A percentile compares a stretch with the other conserved stretches of the same genome.
These are phyloP conservation scores for Yamadazyma takamatsuzukensis DNA, from an alignment of 805 yeast genomes.

Conservation along the genomic window DNA sequence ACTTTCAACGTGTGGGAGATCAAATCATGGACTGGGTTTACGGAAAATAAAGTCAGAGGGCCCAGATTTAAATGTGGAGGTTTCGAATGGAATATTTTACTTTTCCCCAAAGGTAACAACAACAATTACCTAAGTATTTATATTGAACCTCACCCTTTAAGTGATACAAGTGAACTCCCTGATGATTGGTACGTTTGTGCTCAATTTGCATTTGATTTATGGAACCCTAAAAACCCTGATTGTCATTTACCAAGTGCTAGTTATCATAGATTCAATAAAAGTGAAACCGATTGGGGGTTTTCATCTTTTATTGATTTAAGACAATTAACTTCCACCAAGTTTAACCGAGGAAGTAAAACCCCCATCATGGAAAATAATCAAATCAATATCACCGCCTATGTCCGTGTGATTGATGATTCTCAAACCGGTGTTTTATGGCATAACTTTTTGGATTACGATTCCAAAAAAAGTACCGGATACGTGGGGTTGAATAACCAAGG, in stretches of 20 bases:
- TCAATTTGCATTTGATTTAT: constrained; percentile 78
- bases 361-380: constrained; percentile 50
- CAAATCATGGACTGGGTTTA: constrained; percentile 42
- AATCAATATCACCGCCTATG: constrained; percentile 71
- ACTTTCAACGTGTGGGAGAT: constrained; percentile 48
- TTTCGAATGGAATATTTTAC: constrained; percentile 62
- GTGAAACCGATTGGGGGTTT: constrained; percentile 96
- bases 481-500: constrained; percentile 96
- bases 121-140: constrained; percentile 62
- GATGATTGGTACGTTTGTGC: constrained; percentile 86
- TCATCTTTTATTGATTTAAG: constrained; percentile 64
- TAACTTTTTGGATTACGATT: constrained; percentile 77
- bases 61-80: constrained; percentile 55
- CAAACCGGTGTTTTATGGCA: constrained; percentile 94
- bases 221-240: constrained; percentile 72
- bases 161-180: constrained; percentile 17
- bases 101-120: constrained; percentile 76
- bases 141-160: constrained; percentile 65
- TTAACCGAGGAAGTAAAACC: constrained; percentile 18
- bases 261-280: constrained; percentile 70
- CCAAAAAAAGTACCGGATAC: constrained; percentile 82
- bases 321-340: constrained; percentile 1
- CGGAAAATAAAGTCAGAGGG: constrained; percentile 43
- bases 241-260: constrained; percentile 61
- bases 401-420: constrained; percentile 76